phyloP scores from a whole-genome alignment of 2,329 filamentous ascomycete species.

The Xylaria sp. region DNA sequence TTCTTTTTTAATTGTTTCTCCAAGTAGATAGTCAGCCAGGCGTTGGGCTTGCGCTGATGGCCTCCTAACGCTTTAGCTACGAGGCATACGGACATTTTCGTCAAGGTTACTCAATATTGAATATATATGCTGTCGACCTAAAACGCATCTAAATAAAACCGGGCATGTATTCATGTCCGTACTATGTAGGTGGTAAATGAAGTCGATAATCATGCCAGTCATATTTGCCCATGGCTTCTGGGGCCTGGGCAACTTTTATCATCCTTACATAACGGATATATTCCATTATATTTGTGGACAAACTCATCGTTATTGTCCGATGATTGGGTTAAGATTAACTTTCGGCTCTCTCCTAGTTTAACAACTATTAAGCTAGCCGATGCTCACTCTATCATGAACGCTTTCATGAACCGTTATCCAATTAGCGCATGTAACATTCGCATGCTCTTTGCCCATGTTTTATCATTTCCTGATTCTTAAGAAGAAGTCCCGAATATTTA shows the following conservation, averaged over 20 bases:
- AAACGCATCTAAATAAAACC: background rate
- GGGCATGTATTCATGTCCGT: background rate
- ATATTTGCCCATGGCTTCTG: background rate
- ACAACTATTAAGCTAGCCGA: conserved; percentile 3
- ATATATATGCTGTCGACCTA: background rate
- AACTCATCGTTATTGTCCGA: background rate
- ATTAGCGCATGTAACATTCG: conserved; percentile 12
- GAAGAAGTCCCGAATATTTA: conserved; percentile 40
- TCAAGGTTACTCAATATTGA: background rate
- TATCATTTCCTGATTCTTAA: background rate
- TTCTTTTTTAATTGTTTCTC: background rate
- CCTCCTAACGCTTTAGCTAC: background rate
- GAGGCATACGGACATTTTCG: background rate
- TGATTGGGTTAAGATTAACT: background rate
- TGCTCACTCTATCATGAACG: conserved; percentile 20
- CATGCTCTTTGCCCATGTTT: background rate
- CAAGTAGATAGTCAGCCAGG: background rate
- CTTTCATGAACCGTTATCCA: conserved; percentile 12
- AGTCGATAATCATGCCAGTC: background rate
- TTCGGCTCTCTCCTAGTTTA: conserved; percentile 23
- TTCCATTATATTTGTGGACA: background rate
- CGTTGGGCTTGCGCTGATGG: background rate
- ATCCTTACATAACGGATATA: background rate
- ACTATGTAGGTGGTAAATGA: too few relatives aligned
- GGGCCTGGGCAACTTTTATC: background rate